Evolutionary conservation across 148 eudicot genomes (phyloP).

Genomic region (Chenopodium suecicum): DNA sequence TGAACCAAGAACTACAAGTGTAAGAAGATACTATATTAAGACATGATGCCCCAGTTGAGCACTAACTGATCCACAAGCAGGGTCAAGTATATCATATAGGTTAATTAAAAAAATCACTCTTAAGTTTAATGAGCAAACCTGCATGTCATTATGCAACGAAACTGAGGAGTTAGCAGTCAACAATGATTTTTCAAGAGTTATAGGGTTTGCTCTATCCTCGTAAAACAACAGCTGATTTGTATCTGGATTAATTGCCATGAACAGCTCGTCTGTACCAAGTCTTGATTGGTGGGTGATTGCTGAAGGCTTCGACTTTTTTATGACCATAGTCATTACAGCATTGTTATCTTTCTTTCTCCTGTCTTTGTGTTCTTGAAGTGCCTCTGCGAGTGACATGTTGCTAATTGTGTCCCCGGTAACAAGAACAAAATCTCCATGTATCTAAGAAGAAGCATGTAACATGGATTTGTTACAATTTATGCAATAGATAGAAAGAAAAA

Average conservation of each 20-base stretch:
- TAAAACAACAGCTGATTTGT: conserved; percentile 79
- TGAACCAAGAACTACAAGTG: not conserved
- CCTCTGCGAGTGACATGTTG: conserved; percentile 82
- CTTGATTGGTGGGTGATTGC: conserved; percentile 73
- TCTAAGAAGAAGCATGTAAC: conserved; percentile 42
- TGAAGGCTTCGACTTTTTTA: conserved; percentile 81
- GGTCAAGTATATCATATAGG: not conserved
- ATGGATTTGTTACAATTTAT: not conserved
- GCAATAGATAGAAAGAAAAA: not conserved
- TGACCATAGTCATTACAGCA: conserved; percentile 95
- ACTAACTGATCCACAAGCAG: conserved; percentile 10
- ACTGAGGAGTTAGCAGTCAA: conserved; percentile 64
- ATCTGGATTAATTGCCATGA: conserved; percentile 85
- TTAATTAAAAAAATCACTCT: not conserved
- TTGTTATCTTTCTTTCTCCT: conserved; percentile 79
- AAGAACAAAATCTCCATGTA: conserved; percentile 89
- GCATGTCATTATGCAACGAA: conserved; percentile 83
- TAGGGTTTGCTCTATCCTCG: conserved; percentile 67
- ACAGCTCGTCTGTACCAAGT: conserved; percentile 92
- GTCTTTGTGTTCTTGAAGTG: conserved; percentile 86
- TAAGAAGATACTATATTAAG: not conserved
- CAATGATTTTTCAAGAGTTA: conserved; percentile 74
- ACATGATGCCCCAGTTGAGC: not conserved
- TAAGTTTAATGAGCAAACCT: conserved; percentile 39
- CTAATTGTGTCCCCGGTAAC: conserved; percentile 89